Base-by-base conservation (phyloP, 2,329 filamentous ascomycete species). In the Triangularia setosa region DNA sequence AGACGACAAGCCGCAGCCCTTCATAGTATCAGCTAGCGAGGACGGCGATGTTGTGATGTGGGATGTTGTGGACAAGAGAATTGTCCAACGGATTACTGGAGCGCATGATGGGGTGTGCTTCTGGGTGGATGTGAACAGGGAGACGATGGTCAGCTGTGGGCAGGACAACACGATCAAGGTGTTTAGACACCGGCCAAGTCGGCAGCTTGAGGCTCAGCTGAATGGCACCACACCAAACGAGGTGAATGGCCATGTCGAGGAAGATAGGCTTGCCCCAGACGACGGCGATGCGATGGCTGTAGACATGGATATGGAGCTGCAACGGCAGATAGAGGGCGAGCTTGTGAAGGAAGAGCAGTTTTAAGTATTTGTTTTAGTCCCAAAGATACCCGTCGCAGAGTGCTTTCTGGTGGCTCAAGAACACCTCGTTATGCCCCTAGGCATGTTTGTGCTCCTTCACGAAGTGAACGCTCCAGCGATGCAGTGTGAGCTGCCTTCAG, bases 21-120 rank as follows among this genome's bases (percentile, higher is more conserved):
- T 96, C 71, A 85, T 93, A 16, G 90, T 88, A 0, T 90, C 90
- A 33, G 92, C 93, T 0, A 96, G 92, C 75, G 94, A 98, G 75
- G 92, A 97, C 71, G 92, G 93, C 16, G 85, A 87, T 56, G 84
- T 97, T 11, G 81, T 96, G 16, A 84, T 96, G 61, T 99, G 95
- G 95, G 93, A 98, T 72, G 92, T 97, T 14, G 88, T 86, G 66
- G 91, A 83, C 73, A 99, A 98, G 77, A 87, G 90, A 62, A 79
- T 96, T 2, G 79, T 97, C 21, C 93, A 97, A 80, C 80, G 83
- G 14, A 77, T 88, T 8, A 73, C 74, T 28, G 77, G 77, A 1
- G 85, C 84, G 40, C 80, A 84, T 69, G 75, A 80, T 33, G 84
- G 84, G 21, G 84, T 88, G 27, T 87, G 86, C 67, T 88, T 88